Evolutionary conservation across 169 alveolate species (phyloP), one percentile per base, ranked within the genome.

Genomic region (Perkinsus olseni): DNA sequence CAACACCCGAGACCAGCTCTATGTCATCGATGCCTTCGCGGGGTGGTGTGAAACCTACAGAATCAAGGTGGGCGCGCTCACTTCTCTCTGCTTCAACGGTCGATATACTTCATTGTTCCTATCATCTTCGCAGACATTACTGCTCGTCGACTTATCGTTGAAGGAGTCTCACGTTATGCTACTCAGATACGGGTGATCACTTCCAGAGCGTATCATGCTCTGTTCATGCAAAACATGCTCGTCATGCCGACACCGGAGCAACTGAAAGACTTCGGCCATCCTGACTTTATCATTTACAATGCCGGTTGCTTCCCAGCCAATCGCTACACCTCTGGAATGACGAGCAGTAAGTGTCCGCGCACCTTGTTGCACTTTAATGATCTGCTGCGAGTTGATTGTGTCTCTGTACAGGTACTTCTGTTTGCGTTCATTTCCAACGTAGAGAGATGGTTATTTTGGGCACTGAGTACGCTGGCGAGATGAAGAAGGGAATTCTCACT

Each of bases 391-490:
- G 13, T 37, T 74, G 93, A 95, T n/a, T n/a, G 93, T 98, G 98
- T 37, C 98, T 98, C 74, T 96, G 98, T 34, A 95, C 98, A 50
- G 97, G 96, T 90, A 98, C 99, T 36, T 97, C 99, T 4, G 99
- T 99, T 21, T 95, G 97, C 91, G 95, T 99, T 91, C 97, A 97
- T 96, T 96, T 98, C 91, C 97, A 97, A 37, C 95, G 97, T 37
- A 96, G 97, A 95, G 98, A 98, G 94, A 97, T 98, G 97, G 98
- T 97, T 45, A 98, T 99, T 91, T 96, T 99, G 93, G 99, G 99
- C 90, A 96, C 99, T 31, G 98, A 98, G 95, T 99, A 99, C 94
- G 99, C 99, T 3, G 99, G 99, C 0, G 99, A 98, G 95, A 99
- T 99, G 99, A 99, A 99, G 95, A 98, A 98, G 95, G 99, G 99